Evolutionary conservation across 2,329 filamentous ascomycete genomes (phyloP).

Genomic region (Botrytis squamosa): DNA sequence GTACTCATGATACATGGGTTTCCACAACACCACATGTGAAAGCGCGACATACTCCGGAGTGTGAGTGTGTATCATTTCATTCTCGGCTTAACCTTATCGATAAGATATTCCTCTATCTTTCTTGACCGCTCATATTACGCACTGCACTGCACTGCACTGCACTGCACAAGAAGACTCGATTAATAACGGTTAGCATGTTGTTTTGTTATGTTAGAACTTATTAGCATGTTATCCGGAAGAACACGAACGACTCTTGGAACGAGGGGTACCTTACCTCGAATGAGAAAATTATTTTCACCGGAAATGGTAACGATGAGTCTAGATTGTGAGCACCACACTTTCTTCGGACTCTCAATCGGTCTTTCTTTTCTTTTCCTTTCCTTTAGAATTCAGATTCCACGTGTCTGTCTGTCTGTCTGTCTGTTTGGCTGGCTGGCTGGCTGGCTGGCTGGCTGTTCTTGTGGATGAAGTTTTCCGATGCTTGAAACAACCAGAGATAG

Average conservation of each 20-base stretch:
- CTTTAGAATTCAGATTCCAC: neutral
- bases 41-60: neutral
- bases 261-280: slow-evolving; percentile 1
- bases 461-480: neutral
- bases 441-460: neutral
- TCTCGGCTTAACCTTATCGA: slow-evolving; percentile 22
- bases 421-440: too few species aligned
- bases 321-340: slow-evolving; percentile 16
- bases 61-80: neutral
- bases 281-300: neutral
- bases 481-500: neutral
- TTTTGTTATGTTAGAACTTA: too few species aligned
- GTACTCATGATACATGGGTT: slow-evolving; percentile 1
- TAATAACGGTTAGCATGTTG: neutral
- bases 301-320: slow-evolving; percentile 8
- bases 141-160: neutral
- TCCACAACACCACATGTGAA: slow-evolving; percentile 15
- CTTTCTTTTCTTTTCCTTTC: slow-evolving; percentile 7
- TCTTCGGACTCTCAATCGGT: slow-evolving; percentile 1
- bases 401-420: neutral
- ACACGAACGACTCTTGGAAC: neutral
- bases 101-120: slow-evolving; percentile 9
- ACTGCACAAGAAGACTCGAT: neutral
- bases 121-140: slow-evolving; percentile 18
- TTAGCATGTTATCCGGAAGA: neutral